A percentile compares a stretch with the other conserved stretches of the same genome.
phyloP scores from a whole-genome alignment of 805 yeast genomes.

The Candida tammaniensis region DNA sequence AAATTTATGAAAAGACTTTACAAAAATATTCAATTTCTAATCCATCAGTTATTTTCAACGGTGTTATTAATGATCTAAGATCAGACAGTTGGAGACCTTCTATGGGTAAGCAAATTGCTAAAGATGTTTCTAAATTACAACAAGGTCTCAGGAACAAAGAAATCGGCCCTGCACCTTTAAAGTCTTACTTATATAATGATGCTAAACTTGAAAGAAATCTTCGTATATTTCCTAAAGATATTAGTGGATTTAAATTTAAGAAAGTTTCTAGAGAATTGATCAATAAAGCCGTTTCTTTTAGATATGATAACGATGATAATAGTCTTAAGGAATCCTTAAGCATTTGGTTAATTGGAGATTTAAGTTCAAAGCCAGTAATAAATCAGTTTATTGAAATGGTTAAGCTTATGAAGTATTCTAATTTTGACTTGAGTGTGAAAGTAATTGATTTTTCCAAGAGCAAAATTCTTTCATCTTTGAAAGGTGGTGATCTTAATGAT shows the following conservation, averaged over 20 bases:
- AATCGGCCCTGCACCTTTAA: conserved; percentile 24
- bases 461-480: conserved; percentile 3
- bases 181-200: conserved; percentile 40
- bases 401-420: conserved; percentile 19
- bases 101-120: conserved; percentile 49
- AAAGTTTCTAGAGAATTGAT: conserved; percentile 24
- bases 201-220: conserved; percentile 47
- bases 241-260: conserved; percentile 31
- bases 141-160: conserved; percentile 23
- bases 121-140: conserved; percentile 47
- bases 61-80: conserved; percentile 56
- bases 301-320: conserved; percentile 16
- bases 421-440: conserved; percentile 36
- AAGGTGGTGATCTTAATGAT: conserved; percentile 4
- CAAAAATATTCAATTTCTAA: conserved; percentile 32
- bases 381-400: conserved; percentile 33
- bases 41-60: conserved; percentile 68
- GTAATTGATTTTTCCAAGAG: conserved; percentile 25
- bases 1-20: conserved; percentile 20
- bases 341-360: conserved; percentile 58
- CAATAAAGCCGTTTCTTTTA: conserved; percentile 21
- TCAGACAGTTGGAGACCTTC: conserved; percentile 53
- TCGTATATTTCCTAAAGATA: conserved; percentile 32
- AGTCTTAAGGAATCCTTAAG: conserved; percentile 3
- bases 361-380: conserved; percentile 23